These are phyloP conservation scores for Hypomyces rosellus DNA, from an alignment of 2,329 filamentous ascomycete species.

Conservation along the genomic window DNA sequence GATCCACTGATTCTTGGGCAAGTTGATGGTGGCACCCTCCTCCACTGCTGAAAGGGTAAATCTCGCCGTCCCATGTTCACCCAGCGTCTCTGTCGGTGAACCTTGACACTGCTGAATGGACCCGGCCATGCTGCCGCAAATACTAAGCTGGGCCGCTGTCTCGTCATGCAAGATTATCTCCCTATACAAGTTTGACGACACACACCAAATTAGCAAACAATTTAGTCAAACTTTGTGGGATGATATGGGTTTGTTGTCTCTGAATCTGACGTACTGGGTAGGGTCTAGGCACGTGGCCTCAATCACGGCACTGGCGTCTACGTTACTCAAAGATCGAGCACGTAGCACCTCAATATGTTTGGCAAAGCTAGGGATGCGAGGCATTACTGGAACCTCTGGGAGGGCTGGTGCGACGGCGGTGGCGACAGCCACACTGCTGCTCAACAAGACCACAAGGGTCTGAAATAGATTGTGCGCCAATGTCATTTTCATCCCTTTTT, in stretches of 20 bases:
- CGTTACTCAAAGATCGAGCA: conserved; percentile 30
- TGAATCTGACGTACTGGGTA: background rate
- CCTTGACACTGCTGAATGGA: conserved; percentile 37
- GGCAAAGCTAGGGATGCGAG: conserved; percentile 32
- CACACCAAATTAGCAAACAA: background rate
- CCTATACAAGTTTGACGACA: conserved; percentile 12
- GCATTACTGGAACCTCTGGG: conserved; percentile 16
- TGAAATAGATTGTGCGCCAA: conserved; percentile 24
- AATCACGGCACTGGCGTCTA: conserved; percentile 36
- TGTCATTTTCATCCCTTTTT: conserved; percentile 23
- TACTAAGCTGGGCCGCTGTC: conserved; percentile 40
- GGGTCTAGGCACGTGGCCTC: conserved; percentile 36
- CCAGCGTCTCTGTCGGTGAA: conserved; percentile 36
- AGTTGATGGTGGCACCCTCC: conserved; percentile 42
- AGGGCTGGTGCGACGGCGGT: conserved; percentile 26
- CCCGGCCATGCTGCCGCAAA: conserved; percentile 47
- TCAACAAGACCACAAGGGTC: conserved; percentile 24
- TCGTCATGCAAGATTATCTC: conserved; percentile 44
- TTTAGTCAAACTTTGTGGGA: conserved; percentile 2
- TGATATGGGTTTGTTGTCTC: background rate
- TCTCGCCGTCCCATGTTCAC: conserved; percentile 39
- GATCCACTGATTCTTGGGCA: conserved; percentile 48
- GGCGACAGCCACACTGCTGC: conserved; percentile 21
- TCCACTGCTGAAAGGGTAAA: conserved; percentile 40
- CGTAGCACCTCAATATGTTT: conserved; percentile 40